These are phyloP conservation scores for Cymodocea nodosa DNA, from an alignment of 116 monocot genomes.

Conservation along the genomic window DNA sequence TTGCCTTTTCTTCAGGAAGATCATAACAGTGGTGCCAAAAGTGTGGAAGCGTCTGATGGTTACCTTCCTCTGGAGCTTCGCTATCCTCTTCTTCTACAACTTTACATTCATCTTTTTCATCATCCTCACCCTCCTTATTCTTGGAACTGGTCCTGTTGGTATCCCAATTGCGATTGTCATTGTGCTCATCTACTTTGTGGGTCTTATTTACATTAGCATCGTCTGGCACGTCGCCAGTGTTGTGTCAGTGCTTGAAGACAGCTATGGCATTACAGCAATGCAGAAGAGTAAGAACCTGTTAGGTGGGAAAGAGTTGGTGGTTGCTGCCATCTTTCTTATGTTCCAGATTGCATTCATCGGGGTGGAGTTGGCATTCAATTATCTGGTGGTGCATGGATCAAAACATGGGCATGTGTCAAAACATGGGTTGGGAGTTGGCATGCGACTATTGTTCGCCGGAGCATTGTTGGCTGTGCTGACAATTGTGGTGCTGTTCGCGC, in stretches of 20 bases:
- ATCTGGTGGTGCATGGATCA: constrained; percentile 27
- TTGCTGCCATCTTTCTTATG: constrained; percentile 34
- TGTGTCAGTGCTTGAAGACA: constrained; percentile 79
- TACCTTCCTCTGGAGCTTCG: constrained; percentile 59
- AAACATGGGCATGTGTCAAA: too few species aligned
- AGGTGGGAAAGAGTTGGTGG: constrained; percentile 42
- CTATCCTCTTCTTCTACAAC: constrained; percentile 56
- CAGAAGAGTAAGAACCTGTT: constrained; percentile 47
- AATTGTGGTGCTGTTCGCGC: constrained; percentile 35
- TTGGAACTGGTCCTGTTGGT: constrained; percentile 9
- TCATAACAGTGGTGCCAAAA: constrained; percentile 58
- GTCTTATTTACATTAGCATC: constrained; percentile 65
- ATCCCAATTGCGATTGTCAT: constrained; percentile 11
- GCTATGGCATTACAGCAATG: constrained; percentile 59
- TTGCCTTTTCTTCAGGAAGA: constrained; percentile 10
- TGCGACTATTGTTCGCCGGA: constrained; percentile 20
- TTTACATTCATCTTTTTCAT: constrained; percentile 8
- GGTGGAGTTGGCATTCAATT: constrained; percentile 49
- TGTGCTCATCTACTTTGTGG: constrained; percentile 31
- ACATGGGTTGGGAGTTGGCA: not conserved
- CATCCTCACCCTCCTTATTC: constrained; percentile 8
- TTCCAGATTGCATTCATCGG: constrained; percentile 38
- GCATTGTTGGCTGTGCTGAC: constrained; percentile 24
- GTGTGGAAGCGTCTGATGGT: constrained; percentile 64
- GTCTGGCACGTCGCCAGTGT: constrained; percentile 95